A percentile compares a stretch with the other conserved stretches of the same genome.
Evolutionary conservation across 441 rosid genomes (phyloP).

Genomic region (Croton laevigatus): DNA sequence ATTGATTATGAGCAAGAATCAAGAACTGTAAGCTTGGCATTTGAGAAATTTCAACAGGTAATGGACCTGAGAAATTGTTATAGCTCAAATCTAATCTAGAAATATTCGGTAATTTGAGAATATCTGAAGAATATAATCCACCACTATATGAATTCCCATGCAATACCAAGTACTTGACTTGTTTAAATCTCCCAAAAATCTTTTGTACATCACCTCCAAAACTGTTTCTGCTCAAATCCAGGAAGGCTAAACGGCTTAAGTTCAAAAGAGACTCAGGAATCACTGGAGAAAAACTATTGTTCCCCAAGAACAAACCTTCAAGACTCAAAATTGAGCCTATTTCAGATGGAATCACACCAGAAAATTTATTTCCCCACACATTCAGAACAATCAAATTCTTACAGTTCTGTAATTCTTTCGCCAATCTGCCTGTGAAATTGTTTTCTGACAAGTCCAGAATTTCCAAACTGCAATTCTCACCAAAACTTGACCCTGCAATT

Average conservation of each 20-base stretch:
- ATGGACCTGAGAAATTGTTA: constrained; percentile 63
- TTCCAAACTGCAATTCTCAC: constrained; percentile 46
- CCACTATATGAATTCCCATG: constrained; percentile 55
- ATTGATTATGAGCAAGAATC: constrained; percentile 57
- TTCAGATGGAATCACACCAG: constrained; percentile 52
- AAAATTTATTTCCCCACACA: constrained; percentile 64
- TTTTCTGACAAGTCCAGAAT: constrained; percentile 63
- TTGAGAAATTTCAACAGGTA: constrained; percentile 56
- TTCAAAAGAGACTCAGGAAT: constrained; percentile 65
- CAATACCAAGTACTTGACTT: constrained; percentile 51
- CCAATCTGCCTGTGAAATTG: constrained; percentile 43
- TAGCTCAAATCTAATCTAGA: constrained; percentile 64
- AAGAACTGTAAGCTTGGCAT: constrained; percentile 58
- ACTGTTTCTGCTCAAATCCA: constrained; percentile 69
- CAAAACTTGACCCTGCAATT: constrained; percentile 39
- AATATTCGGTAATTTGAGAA: constrained; percentile 51
- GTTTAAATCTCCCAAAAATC: constrained; percentile 65
- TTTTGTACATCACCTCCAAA: constrained; percentile 62
- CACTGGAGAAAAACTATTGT: constrained; percentile 45
- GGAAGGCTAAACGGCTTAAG: constrained; percentile 45
- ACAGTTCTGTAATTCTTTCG: constrained; percentile 55
- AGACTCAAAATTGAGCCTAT: constrained; percentile 62
- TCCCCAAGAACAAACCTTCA: constrained; percentile 62
- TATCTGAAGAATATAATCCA: constrained; percentile 62
- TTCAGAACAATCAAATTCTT: constrained; percentile 42